Base-by-base conservation (phyloP, 805 yeast species). In the Spencermartinsiella europaea region DNA sequence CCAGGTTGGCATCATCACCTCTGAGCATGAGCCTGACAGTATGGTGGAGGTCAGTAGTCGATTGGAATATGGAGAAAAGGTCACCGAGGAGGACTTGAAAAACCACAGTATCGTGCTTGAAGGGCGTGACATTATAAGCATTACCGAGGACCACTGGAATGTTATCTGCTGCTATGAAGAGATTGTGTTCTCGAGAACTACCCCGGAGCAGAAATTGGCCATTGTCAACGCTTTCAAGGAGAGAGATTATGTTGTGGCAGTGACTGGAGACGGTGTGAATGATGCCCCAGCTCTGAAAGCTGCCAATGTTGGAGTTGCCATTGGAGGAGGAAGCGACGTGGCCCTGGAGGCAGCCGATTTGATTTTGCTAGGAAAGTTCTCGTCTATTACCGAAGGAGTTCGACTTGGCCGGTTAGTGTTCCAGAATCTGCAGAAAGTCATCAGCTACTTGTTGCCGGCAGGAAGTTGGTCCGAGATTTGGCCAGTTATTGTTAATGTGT, bases 251-350 rank as follows among this genome's bases (percentile, higher is more conserved):
- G 81, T 91, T 52, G 98, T 91, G 44, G 99, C 97, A 20, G 90
- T 91, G 96, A 90, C 98, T n/a, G 99, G 99, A 57, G 98, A 90
- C 68, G 98, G 98, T 68, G 96, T 91, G 12, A 90, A 90, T 65
- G 98, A 90, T 72, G 98, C 98, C 0, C 98, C 98, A n/a, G 97
- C 98, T 3, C 74, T 91, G 57, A 90, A 91, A 63, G 74, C 90
- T 56, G 97, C 98, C 2, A 96, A 90, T 68, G 90, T 90, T 57
- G 98, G 98, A 60, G 87, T 91, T 56, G 83, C 95, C 12, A 89
- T 90, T 33, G 53, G 25, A 8, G 21, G 37, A 3, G 56, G 54
- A 8, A 43, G 50, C 40, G 56, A 53, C 40, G 51, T 53, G 17
- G 56, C 56, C n/a, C 12, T 47, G 38, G 56, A 53, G 31, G 56